Evolutionary conservation across 495 filamentous ascomycete species (phyloP).

Genomic region (Schizothecium vesticola): DNA sequence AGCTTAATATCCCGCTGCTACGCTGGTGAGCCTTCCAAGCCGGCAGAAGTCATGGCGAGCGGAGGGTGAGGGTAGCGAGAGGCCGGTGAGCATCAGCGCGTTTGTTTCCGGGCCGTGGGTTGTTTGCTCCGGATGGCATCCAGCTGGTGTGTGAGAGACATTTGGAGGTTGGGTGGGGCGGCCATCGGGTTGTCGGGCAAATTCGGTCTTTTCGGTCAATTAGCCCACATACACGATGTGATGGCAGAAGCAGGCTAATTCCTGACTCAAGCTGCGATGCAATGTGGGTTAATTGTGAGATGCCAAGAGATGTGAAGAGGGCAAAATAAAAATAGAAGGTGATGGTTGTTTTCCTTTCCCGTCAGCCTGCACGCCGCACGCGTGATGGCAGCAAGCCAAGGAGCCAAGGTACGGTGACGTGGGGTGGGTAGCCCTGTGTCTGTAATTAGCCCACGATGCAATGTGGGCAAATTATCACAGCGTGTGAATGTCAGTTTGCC

Average conservation of each 20-base stretch:
- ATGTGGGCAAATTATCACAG: conserved; percentile 26
- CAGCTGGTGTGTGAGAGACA: neutral
- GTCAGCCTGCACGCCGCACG: neutral
- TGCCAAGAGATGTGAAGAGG: conserved; percentile 2
- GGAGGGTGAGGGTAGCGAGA: neutral
- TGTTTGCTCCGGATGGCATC: neutral
- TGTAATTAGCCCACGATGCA: conserved; percentile 29
- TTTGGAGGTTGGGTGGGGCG: neutral
- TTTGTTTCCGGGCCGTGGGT: neutral
- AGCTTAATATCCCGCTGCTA: conserved; percentile 3
- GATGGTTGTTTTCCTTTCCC: conserved; percentile 5
- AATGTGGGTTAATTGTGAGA: neutral
- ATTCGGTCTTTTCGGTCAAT: neutral
- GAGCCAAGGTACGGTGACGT: neutral
- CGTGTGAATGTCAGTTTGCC: neutral
- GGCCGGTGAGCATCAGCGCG: neutral
- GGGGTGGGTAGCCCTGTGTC: neutral
- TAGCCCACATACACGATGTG: neutral
- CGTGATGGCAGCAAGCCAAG: neutral
- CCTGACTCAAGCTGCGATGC: neutral
- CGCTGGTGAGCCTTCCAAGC: neutral
- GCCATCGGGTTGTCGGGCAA: neutral
- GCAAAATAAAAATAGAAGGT: conserved; percentile 20
- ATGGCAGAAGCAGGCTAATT: neutral
- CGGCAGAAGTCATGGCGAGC: conserved; percentile 1